phyloP scores from a whole-genome alignment of 805 yeast genomes.

The Starmerella ratchasimensis region DNA sequence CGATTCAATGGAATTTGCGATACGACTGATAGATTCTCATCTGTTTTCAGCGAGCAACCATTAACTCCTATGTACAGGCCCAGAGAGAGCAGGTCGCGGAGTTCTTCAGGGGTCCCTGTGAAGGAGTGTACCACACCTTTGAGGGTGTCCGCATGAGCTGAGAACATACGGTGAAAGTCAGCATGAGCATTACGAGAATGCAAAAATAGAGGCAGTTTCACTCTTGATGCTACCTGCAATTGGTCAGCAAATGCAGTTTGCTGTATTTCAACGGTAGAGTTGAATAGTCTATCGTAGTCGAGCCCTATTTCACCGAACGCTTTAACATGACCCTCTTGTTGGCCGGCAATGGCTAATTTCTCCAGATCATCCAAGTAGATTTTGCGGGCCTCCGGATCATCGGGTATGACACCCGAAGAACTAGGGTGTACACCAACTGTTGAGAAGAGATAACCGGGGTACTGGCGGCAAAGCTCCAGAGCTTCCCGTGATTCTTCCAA shows the following conservation, averaged over 20 bases:
- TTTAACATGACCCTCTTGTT: slow-evolving; percentile 39
- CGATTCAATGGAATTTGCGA: slow-evolving; percentile 52
- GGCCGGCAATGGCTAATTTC: slow-evolving; percentile 37
- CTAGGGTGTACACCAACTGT: slow-evolving; percentile 98
- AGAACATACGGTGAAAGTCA: slow-evolving; percentile 55
- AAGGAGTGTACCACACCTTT: slow-evolving; percentile 91
- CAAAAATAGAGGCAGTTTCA: slow-evolving; percentile 63
- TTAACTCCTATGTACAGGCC: slow-evolving; percentile 71
- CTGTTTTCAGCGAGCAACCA: slow-evolving; percentile 80
- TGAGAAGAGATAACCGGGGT: slow-evolving; percentile 25
- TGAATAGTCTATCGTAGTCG: slow-evolving; percentile 81
- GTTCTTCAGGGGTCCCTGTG: slow-evolving; percentile 65
- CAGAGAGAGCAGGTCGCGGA: slow-evolving; percentile 39
- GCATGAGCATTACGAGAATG: slow-evolving; percentile 80
- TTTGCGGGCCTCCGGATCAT: slow-evolving; percentile 22
- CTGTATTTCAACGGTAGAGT: slow-evolving; percentile 58
- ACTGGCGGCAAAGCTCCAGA: slow-evolving; percentile 34
- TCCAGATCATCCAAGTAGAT: slow-evolving; percentile 38
- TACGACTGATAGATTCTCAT: slow-evolving; percentile 58
- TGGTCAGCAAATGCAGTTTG: slow-evolving; percentile 54
- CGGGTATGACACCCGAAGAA: slow-evolving; percentile 34
- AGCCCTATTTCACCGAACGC: slow-evolving; percentile 95
- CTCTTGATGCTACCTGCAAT: slow-evolving; percentile 41
- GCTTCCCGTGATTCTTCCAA: slow-evolving; percentile 53
- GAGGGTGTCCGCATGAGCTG: slow-evolving; percentile 34